Base-by-base conservation (phyloP, 352 stramenopile genomes). In the Phytopythium vexans region DNA sequence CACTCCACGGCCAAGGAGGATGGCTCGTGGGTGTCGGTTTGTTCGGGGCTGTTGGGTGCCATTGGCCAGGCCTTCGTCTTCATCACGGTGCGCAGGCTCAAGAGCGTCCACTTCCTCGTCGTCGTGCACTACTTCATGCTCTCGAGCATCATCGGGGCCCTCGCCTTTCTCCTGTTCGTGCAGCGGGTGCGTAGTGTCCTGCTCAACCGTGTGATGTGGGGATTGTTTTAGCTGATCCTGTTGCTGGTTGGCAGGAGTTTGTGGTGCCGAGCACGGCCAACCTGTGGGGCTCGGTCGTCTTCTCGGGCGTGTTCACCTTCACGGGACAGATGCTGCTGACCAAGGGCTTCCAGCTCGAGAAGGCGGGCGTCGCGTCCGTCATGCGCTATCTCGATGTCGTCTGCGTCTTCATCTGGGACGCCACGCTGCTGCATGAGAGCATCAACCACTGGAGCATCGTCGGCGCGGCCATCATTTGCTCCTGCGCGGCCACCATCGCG, bases 121-220 rank as follows among this genome's bases (percentile, higher is more conserved):
- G 73, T 93, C 32, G 62, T 90, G 21, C 74, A 93, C 69, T 91
- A 93, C 64, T 91, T 91, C 33, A 81, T 93, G 76, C 60, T 89
- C 1, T 82, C 81, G 35, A 86, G 68, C 48, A 60, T 72, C 21
- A 31, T 72, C n/a, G 50, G 61, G 31, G 83, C 83, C 51, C 43
- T 74, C n/a, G 8, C 77, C 2, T 87, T 81, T 58, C 76, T 92
- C 43, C 50, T 58, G 1, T 9, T 89, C 15, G 63, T 89, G 11
- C 56, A 88, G 50, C 62, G 58, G 61, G 74, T 85, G 60, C 36
- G 65, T 64, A 32, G 8, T 8, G 4, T 27, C 52, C 44, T 15
- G 31, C 16, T 60, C 42, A 58, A 50, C 12, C 58, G 62, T 38
- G 64, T 56, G 45, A 32, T 36, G 33, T 15, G 40, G 3, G 10